Base-by-base conservation (phyloP, 257 asterid species). In the Perilla frutescens region DNA sequence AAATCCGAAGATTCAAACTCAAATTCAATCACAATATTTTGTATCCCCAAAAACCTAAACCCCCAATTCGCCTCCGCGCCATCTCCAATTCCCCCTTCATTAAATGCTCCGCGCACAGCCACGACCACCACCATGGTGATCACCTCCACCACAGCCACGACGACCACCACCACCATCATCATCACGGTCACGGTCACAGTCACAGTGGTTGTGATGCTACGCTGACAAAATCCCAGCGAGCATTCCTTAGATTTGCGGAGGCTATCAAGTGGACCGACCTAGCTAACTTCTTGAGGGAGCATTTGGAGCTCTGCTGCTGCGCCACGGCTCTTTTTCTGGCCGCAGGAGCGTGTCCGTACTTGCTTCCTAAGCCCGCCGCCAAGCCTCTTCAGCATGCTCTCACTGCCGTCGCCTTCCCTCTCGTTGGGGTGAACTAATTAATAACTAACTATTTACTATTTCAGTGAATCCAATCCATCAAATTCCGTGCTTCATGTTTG, bases 221-320 rank as follows among this genome's bases (percentile, higher is more conserved):
- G 78, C 79, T 89, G 45, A 92, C 97, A 14, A 85, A 83, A 74
- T 59, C 87, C 7, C 99, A 95, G 89, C 76, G 84, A 76, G 13
- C 57, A 49, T 80, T 95, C 76, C 84, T 95, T 20, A 77, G 75
- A 6, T 82, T 90, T 29, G 99, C 99, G 1, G 82, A 73, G 68
- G 82, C 82, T 32, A 63, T 81, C 37, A 87, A 79, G 75, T 95
- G 97, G 98, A 79, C 90, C 57, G 82, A 86, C 4, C 72, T 89
- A 50, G 97, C 99, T 7, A 81, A 84, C 72, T 86, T 85, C 79
- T 66, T 92, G 60, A 80, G 98, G 81, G 96, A 92, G 81, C 85
- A 92, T 84, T 81, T 92, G 89, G 83, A 86, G 85, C 90, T 90
- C 53, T 95, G 99, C 72, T 95, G 99, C 84, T 88, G 84, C 77